Evolutionary conservation across 2,329 filamentous ascomycete species (phyloP).

Genomic region (Fusarium sterilihyphosum): DNA sequence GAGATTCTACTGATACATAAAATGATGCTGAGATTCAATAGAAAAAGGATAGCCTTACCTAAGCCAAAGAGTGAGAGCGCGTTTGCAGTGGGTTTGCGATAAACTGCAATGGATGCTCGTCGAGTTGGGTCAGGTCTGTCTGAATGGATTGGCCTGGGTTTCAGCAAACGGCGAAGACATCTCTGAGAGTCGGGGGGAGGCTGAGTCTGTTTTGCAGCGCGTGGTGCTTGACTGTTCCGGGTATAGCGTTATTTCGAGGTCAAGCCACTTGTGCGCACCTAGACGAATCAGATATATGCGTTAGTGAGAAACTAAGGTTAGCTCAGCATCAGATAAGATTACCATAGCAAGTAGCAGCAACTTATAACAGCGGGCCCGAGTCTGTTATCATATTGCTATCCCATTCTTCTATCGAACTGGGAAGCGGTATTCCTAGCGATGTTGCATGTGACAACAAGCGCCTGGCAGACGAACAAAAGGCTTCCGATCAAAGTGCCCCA

Average conservation of each 20-base stretch:
- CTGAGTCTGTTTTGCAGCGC: constrained; percentile 30
- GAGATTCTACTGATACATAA: neutral
- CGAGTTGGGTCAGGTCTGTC: constrained; percentile 25
- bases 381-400: neutral
- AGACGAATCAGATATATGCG: constrained; percentile 37
- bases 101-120: constrained; percentile 45
- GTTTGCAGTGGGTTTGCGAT: constrained; percentile 39
- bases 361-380: constrained; percentile 4
- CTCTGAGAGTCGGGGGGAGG: constrained; percentile 38
- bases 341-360: neutral
- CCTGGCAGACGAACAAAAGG: neutral
- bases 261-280: constrained; percentile 25
- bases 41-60: constrained; percentile 47
- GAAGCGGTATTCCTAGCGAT: neutral
- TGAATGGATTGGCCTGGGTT: constrained; percentile 46
- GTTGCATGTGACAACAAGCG: constrained; percentile 23
- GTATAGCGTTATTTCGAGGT: constrained; percentile 43
- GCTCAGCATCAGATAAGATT: neutral
- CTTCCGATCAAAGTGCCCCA: neutral
- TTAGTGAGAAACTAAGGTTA: constrained; percentile 15
- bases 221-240: constrained; percentile 41
- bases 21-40: constrained; percentile 17
- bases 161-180: constrained; percentile 46
- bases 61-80: constrained; percentile 38
- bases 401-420: neutral